Percentiles rank a stretch among this genome's conserved stretches.
Conservation (phyloP, 2,329 filamentous ascomycete species). For the Fusarium austroafricanum region DNA sequence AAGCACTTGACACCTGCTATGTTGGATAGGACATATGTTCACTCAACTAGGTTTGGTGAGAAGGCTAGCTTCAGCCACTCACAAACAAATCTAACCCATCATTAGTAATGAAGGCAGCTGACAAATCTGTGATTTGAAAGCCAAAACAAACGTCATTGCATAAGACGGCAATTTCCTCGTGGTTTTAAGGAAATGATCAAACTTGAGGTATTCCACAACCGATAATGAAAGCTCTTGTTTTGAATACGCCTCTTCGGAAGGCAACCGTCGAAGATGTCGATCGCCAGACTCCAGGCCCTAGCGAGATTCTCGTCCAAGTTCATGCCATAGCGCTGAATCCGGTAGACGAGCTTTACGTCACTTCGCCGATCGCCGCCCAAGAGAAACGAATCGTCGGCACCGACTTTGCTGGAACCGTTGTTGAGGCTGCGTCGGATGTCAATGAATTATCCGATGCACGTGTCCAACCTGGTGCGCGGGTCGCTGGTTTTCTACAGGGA, state of each 20-base stretch:
- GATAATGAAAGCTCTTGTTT: constrained; percentile 45
- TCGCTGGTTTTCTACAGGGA: constrained; percentile 58
- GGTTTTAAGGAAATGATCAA: too few species aligned
- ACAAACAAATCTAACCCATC: too few species aligned
- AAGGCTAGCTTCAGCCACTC: too few species aligned
- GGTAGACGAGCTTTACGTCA: constrained; percentile 50
- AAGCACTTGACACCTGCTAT: too few species aligned
- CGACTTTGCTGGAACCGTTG: constrained; percentile 55
- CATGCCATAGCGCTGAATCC: constrained; percentile 46
- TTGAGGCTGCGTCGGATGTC: constrained; percentile 31
- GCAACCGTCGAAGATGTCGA: constrained; percentile 33
- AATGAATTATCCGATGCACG: constrained; percentile 21
- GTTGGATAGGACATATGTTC: too few species aligned
- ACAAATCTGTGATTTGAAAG: neutral
- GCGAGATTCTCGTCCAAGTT: constrained; percentile 43
- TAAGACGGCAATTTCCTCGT: accelerated
- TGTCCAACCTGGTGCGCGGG: constrained; percentile 46
- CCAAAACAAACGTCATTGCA: too few species aligned
- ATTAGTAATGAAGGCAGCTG: neutral
- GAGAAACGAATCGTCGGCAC: constrained; percentile 52
- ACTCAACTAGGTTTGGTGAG: too few species aligned
- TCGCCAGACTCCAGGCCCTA: constrained; percentile 13
- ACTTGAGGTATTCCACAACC: too few species aligned
- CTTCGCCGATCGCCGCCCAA: constrained; percentile 48
- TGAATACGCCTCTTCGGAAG: constrained; percentile 1